Evolutionary conservation across 768 basidiomycete species (phyloP), one percentile per base, ranked within the genome.

Genomic region (Leccinum subgranulosum): DNA sequence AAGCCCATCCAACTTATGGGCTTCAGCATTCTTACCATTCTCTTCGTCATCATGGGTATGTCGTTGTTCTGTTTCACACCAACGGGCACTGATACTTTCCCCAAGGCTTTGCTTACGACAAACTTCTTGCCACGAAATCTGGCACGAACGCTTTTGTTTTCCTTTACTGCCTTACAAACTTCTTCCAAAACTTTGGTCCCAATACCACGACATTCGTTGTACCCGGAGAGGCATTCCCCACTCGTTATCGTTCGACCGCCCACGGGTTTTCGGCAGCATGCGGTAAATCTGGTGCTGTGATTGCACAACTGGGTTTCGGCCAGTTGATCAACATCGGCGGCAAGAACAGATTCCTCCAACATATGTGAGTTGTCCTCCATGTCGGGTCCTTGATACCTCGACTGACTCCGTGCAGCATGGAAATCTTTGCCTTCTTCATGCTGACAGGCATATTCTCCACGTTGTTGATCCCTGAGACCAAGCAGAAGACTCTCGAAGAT

Each of bases 131-230:
- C 29, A 80, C 77, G 2, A 4, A 62, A 3, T 11, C 69, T 2
- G 69, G 74, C 19, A 78, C 50, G 15, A 82, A 83, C 34, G 89
- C 79, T 2, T 92, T 94, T 69, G 85, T 91, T 50, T 87, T 88
- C 75, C 81, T 91, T 27, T 94, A 93, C 76, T 90, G 90, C 69
- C 76, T 94, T n/a, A 82, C 90, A 64, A 88, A 90, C 69, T 92
- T 92, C 76, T 91, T 92, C 87, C 87, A 90, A 76, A 93, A 93
- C 74, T 93, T 92, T 60, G 91, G 89, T 2, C 88, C 87, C 10
- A 90, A 92, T 64, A 81, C 81, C 0, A 92, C 89, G 1, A 92
- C 90, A 0, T 93, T 94, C 71, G 57, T 92, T 54, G 75, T 92
- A 4, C 90, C 92, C 0, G 90, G 88, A 61, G 92, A 94, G 69